phyloP scores from a whole-genome alignment of 805 yeast species.

The Wickerhamiella lipophila region DNA sequence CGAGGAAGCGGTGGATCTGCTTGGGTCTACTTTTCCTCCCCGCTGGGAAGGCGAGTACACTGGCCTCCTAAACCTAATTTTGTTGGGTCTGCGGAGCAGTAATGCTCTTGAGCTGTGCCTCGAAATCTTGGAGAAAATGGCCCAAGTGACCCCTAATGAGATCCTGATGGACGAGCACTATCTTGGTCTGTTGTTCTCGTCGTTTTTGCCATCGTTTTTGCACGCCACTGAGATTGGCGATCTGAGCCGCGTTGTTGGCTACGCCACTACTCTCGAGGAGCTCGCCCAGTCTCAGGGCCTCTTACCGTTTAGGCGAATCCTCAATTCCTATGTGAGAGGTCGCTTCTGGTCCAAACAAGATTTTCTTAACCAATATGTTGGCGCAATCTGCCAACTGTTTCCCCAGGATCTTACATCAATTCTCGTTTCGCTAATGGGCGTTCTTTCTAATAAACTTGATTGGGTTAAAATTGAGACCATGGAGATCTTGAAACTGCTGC shows the following conservation, averaged over 20 bases:
- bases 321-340: constrained; percentile 62
- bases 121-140: constrained; percentile 58
- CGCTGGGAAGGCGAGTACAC: constrained; percentile 92
- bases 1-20: constrained; percentile 69
- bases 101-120: constrained; percentile 68
- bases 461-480: constrained; percentile 79
- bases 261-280: constrained; percentile 39
- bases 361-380: constrained; percentile 67
- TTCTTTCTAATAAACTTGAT: constrained; percentile 57
- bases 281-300: constrained; percentile 1
- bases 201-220: constrained; percentile 73
- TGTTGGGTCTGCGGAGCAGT: constrained; percentile 74
- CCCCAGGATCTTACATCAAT: constrained; percentile 63
- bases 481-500: constrained; percentile 56
- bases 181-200: constrained; percentile 54
- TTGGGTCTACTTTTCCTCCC: constrained; percentile 79
- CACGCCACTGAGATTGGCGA: constrained; percentile 53
- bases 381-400: constrained; percentile 56
- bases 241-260: constrained; percentile 37
- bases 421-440: constrained; percentile 62
- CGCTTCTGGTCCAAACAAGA: constrained; percentile 85
- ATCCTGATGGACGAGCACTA: constrained; percentile 65
- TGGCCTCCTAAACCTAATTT: constrained; percentile 67
- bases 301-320: constrained; percentile 43
- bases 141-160: constrained; percentile 53